phyloP scores from a whole-genome alignment of 2,329 filamentous ascomycete species.

The Helicocarpus griseus region DNA sequence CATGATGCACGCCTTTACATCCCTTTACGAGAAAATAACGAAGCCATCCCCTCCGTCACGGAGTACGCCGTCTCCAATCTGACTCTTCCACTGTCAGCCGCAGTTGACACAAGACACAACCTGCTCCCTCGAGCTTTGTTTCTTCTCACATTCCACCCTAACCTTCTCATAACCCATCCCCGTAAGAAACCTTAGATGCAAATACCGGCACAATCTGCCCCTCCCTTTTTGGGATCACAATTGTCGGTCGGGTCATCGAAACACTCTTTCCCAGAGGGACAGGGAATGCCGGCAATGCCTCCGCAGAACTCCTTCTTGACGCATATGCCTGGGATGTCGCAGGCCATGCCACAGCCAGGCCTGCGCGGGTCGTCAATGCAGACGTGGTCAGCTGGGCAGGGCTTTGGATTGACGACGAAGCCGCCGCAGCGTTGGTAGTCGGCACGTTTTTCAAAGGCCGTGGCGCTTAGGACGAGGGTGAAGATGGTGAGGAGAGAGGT shows the following conservation, averaged over 20 bases:
- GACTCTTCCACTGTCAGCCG: too few species aligned
- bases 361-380: background rate
- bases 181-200: background rate
- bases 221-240: conserved; percentile 1
- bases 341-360: background rate
- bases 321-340: background rate
- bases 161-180: background rate
- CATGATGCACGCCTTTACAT: too few species aligned
- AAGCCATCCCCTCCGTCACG: too few species aligned
- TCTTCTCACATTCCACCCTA: background rate
- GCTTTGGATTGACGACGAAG: background rate
- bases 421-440: background rate
- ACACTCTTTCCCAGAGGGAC: background rate
- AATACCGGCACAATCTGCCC: conserved; percentile 4
- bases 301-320: background rate
- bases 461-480: background rate
- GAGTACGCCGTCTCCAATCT: too few species aligned
- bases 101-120: too few species aligned
- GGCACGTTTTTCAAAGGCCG: background rate
- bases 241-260: conserved; percentile 1
- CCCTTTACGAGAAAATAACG: too few species aligned
- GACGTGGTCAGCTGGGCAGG: background rate
- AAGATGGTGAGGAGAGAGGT: background rate
- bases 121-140: too few species aligned
- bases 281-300: background rate